Evolutionary conservation across 345 rosid genomes (phyloP).

Genomic region (Linum usitatissimum): DNA sequence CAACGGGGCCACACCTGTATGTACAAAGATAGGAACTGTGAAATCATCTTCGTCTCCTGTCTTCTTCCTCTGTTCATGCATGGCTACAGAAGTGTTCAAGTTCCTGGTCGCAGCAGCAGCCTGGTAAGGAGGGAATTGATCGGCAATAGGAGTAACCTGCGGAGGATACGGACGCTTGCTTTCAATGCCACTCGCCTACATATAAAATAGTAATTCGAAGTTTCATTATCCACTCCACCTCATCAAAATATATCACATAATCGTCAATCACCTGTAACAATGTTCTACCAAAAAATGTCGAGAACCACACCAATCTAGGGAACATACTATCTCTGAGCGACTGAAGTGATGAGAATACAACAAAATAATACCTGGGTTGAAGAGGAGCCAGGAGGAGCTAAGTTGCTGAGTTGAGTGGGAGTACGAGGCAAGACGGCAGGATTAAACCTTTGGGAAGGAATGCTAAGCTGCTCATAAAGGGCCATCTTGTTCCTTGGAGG

Average conservation of each 20-base stretch:
- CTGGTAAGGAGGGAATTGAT: slow-evolving; percentile 24
- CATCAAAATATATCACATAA: too few relatives aligned
- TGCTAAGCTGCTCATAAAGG: slow-evolving; percentile 82
- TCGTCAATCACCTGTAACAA: too few relatives aligned
- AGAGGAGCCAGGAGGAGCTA: slow-evolving; percentile 40
- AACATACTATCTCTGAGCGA: neutral
- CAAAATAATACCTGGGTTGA: slow-evolving; percentile 47
- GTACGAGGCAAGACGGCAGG: slow-evolving; percentile 29
- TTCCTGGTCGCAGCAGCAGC: slow-evolving; percentile 18
- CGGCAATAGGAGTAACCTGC: slow-evolving; percentile 27
- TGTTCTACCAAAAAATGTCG: too few relatives aligned
- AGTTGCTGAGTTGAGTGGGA: slow-evolving; percentile 20
- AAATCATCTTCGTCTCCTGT: slow-evolving; percentile 64
- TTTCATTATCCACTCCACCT: neutral
- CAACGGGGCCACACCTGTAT: slow-evolving; percentile 25
- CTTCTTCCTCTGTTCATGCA: slow-evolving; percentile 33
- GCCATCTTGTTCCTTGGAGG: slow-evolving; percentile 99
- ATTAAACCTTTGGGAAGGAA: slow-evolving; percentile 70
- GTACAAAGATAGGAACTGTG: slow-evolving; percentile 54
- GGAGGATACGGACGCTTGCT: slow-evolving; percentile 24
- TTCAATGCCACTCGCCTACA: slow-evolving; percentile 43
- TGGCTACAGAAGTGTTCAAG: slow-evolving; percentile 22
- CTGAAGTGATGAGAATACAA: neutral
- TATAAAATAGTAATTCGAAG: neutral
- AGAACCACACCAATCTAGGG: neutral